Evolutionary conservation across 108 stramenopile species (phyloP).

Genomic region (Pseudonitzschia pungens): DNA sequence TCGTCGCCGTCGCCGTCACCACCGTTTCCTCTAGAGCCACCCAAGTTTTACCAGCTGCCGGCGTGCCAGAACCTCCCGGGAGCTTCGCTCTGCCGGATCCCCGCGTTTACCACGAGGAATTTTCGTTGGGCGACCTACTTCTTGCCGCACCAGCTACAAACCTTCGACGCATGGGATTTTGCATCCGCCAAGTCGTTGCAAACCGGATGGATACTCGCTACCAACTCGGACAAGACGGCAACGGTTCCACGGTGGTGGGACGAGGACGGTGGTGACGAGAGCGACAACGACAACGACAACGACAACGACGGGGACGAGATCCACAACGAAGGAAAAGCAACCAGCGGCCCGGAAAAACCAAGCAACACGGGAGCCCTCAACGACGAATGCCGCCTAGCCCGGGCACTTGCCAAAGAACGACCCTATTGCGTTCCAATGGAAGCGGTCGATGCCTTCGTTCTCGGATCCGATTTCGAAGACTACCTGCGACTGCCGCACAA

Average conservation of each 20-base stretch:
- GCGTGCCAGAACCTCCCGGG: slow-evolving; percentile 31
- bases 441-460: slow-evolving; percentile 34
- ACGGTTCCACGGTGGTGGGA: slow-evolving; percentile 3
- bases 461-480: slow-evolving; percentile 41
- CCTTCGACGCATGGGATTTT: slow-evolving; percentile 36
- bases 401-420: slow-evolving; percentile 35
- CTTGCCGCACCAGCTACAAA: slow-evolving; percentile 24
- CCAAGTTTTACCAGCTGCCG: slow-evolving; percentile 14
- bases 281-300: background rate
- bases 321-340: background rate
- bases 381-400: slow-evolving; percentile 53
- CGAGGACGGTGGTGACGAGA: background rate
- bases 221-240: slow-evolving; percentile 7
- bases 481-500: slow-evolving; percentile 36
- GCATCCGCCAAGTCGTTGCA: slow-evolving; percentile 26
- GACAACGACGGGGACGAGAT: background rate
- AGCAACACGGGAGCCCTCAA: slow-evolving; percentile 46
- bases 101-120: slow-evolving; percentile 51
- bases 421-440: slow-evolving; percentile 56
- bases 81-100: slow-evolving; percentile 23
- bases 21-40: background rate
- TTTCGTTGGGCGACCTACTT: slow-evolving; percentile 78
- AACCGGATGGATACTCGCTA: slow-evolving; percentile 28
- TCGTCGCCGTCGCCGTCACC: background rate
- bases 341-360: background rate